Evolutionary conservation across 345 rosid species (phyloP), one percentile per base, ranked within the genome.

Genomic region (Citrus reticulata): DNA sequence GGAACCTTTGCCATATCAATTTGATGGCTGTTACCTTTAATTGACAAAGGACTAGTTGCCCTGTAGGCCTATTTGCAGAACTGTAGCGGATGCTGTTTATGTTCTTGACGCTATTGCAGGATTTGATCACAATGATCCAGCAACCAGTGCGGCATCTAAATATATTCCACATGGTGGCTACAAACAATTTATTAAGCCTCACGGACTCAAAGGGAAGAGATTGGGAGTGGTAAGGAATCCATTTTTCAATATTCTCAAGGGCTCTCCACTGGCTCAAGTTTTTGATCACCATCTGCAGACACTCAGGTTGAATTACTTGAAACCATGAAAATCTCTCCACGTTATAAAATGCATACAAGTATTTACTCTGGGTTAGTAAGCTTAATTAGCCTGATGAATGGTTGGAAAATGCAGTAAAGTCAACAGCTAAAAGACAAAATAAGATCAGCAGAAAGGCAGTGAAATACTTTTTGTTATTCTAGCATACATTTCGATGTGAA

Each of bases 21-120:
- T 42, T 65, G 20, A 17, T 65, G 40, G n/a, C 9, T n/a, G 22
- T 11, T 2, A 6, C 25, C 2, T 3, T 27, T 29, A 27, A 7
- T 58, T 73, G 59, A 73, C 76, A 59, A 24, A 58, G 54, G 4
- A 78, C 77, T 2, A 63, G 40, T 24, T 58, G 27, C 76, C 40
- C 10, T 64, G 34, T 8, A 92, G 93, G 84, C 90, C 95, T 0
- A 86, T 90, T 3, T 79, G 89, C 70, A 83, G 93, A 83, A 90
- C 92, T 8, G 91, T 92, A 13, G 63, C 89, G 1, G 93, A 90
- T 75, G 89, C 93, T 4, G 89, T 90, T 64, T 80, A 84, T 71
- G 86, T 89, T 57, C 90, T 90, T 42, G 95, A 92, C 71, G 91
- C 88, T 78, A 88, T 92, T 30, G 89, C 65, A 9, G 92, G 92